These are phyloP conservation scores for Amanita brunnescens DNA, from an alignment of 768 basidiomycete genomes.

Conservation along the genomic window DNA sequence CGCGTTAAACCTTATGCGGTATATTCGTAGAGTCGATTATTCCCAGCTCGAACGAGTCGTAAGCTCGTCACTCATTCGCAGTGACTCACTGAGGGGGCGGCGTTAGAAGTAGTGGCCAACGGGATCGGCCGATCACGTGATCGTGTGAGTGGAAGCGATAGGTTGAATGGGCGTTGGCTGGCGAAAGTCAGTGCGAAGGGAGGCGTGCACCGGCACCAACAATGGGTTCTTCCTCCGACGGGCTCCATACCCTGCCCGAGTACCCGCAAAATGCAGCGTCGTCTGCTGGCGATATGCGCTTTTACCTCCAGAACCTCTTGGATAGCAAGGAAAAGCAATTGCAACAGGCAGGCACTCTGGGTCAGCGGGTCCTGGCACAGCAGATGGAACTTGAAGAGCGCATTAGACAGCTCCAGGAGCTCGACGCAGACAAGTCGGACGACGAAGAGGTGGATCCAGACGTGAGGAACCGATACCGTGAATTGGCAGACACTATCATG, in stretches of 20 bases:
- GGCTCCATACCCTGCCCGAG: conserved; percentile 32
- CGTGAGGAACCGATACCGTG: conserved; percentile 65
- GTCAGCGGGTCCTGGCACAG: conserved; percentile 89
- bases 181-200: background rate
- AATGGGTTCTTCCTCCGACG: conserved; percentile 35
- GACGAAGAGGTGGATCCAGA: conserved; percentile 58
- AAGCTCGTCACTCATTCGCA: no score
- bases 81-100: no score
- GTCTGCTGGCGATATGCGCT: conserved; percentile 52
- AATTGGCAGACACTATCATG: conserved; percentile 66
- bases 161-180: background rate
- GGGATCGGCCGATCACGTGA: no score
- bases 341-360: conserved; percentile 84
- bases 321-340: conserved; percentile 90
- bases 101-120: no score
- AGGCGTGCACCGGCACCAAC: conserved; percentile 12
- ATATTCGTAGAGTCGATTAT: no score
- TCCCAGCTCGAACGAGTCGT: no score
- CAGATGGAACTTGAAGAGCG: conserved; percentile 89
- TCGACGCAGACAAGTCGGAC: conserved; percentile 54
- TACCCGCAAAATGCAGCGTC: conserved; percentile 33
- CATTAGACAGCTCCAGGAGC: conserved; percentile 71
- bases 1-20: no score
- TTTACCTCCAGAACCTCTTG: conserved; percentile 60
- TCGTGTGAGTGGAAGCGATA: background rate